These are phyloP conservation scores for Apostasia ramifera DNA, from an alignment of 106 monocot genomes.

Conservation along the genomic window DNA sequence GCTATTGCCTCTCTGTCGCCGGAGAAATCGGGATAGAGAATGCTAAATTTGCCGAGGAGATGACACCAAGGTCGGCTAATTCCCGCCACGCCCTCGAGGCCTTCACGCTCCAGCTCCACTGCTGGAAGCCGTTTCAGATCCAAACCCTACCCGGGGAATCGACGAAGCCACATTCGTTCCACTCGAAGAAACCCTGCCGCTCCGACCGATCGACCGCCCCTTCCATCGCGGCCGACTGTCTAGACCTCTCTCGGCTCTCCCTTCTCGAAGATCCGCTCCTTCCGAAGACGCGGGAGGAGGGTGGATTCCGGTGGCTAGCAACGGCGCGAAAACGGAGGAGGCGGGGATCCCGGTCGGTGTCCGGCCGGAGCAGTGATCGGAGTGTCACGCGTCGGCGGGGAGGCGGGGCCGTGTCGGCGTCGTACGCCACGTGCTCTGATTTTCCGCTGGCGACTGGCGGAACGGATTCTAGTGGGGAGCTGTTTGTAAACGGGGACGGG, in stretches of 20 bases:
- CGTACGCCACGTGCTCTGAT: slow-evolving; percentile 70
- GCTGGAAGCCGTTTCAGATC: slow-evolving; percentile 74
- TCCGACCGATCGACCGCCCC: slow-evolving; percentile 78
- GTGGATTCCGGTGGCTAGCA: slow-evolving; percentile 28
- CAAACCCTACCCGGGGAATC: slow-evolving; percentile 18
- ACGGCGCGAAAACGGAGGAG: slow-evolving; percentile 56
- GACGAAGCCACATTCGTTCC: slow-evolving; percentile 18
- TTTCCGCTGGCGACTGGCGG: slow-evolving; percentile 60
- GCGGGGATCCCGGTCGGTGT: slow-evolving; percentile 70
- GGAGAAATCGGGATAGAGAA: neutral
- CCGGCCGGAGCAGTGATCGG: slow-evolving; percentile 84
- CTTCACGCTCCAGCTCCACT: slow-evolving; percentile 66
- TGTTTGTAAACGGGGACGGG: slow-evolving; percentile 57
- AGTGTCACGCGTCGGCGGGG: slow-evolving; percentile 32
- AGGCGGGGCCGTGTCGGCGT: slow-evolving; percentile 28
- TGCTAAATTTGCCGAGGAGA: neutral
- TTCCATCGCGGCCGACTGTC: slow-evolving; percentile 2
- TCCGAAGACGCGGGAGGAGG: neutral
- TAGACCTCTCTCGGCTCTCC: slow-evolving; percentile 50
- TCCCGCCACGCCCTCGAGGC: slow-evolving; percentile 62
- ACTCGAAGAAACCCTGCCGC: slow-evolving; percentile 68
- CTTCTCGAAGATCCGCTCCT: slow-evolving; percentile 33
- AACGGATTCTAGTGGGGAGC: slow-evolving; percentile 89
- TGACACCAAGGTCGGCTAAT: slow-evolving; percentile 35
- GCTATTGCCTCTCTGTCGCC: neutral